Base-by-base conservation (phyloP, 139 green algal genomes). In the Picochlorum sp. region DNA sequence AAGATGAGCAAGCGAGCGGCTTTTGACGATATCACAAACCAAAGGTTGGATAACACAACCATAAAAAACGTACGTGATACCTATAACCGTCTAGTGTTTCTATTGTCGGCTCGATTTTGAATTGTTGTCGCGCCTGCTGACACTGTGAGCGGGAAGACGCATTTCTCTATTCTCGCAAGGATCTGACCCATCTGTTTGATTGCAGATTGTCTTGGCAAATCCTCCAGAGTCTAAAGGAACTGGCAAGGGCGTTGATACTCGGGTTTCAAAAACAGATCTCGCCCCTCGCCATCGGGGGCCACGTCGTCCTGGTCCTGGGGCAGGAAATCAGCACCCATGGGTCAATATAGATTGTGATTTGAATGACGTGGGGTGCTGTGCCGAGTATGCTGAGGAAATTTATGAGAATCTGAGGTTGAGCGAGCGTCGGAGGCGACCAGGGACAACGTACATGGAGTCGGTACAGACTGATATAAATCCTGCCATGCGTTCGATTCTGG, bases 401-500 rank as follows among this genome's bases (percentile, higher is more conserved):
- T 92, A 90, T 16, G 63, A 82, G 31, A 68, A 94, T 65, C 73
- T 93, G 30, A 63, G 72, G 4, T 69, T 83, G 5, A 57, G 23
- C 20, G 64, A 78, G 67, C 60, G 65, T n/a, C 55, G 66, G 54
- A 65, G 75, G 14, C 72, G 83, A 10, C 81, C 88, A 13, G 79
- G 72, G 60, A 64, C 79, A 2, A 54, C 71, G 15, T 95, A 96
- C 75, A 80, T 94, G 66, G 73, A 85, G 23, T 41, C 56, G 0
- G 61, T 88, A n/a, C 91, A 97, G 74, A 69, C 47, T 0, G 91
- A 98, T 62, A 90, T 97, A 51, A 96, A 87, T 49, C 55, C 79
- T 8, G 81, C 82, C 38, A 98, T 98, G 92, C 85, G 92, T 30
- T 70, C 71, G 47, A 97, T 98, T 67, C 71, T 98, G 16, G 84